A percentile compares a stretch with the other conserved stretches of the same genome.
Conservation (phyloP, 1,284 basidiomycete species). For the Tilletia horrida region DNA sequence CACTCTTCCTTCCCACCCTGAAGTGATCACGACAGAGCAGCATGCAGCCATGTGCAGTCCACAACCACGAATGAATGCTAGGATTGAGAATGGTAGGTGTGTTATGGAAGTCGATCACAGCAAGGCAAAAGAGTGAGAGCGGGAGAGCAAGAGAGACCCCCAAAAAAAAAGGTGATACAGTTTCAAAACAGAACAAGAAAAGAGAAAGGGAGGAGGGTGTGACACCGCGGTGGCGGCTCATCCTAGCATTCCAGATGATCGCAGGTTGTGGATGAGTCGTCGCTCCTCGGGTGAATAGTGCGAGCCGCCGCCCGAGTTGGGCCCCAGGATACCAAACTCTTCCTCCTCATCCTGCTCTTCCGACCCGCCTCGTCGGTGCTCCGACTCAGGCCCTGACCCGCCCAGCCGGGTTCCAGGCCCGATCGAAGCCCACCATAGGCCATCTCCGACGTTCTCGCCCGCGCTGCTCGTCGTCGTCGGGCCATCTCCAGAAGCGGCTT, state of each 20-base stretch:
- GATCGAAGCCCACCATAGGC: not conserved
- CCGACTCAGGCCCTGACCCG: constrained; percentile 20
- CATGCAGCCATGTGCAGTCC: too few species aligned
- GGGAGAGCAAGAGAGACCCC: too few species aligned
- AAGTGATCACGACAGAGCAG: too few species aligned
- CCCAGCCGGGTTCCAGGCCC: not conserved
- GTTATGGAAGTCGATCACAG: too few species aligned
- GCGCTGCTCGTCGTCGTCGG: not conserved
- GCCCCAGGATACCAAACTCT: not conserved
- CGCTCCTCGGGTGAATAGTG: constrained; percentile 27
- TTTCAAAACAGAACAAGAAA: not conserved
- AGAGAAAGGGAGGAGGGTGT: not conserved
- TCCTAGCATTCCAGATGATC: constrained; percentile 14
- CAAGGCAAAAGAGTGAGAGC: too few species aligned
- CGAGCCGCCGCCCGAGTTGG: not conserved
- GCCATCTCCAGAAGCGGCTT: not conserved
- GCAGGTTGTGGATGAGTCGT: constrained; percentile 33
- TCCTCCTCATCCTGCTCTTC: constrained; percentile 33
- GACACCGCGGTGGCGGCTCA: not conserved
- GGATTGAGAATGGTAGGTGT: too few species aligned
- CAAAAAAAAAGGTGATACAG: too few species aligned
- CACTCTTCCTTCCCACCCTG: too few species aligned
- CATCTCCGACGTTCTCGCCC: constrained; percentile 9
- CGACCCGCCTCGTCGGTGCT: constrained; percentile 19
- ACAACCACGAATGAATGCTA: too few species aligned